Evolutionary conservation across 192 early-diverging fungal species (phyloP).

Genomic region (Phycomyces nitens): DNA sequence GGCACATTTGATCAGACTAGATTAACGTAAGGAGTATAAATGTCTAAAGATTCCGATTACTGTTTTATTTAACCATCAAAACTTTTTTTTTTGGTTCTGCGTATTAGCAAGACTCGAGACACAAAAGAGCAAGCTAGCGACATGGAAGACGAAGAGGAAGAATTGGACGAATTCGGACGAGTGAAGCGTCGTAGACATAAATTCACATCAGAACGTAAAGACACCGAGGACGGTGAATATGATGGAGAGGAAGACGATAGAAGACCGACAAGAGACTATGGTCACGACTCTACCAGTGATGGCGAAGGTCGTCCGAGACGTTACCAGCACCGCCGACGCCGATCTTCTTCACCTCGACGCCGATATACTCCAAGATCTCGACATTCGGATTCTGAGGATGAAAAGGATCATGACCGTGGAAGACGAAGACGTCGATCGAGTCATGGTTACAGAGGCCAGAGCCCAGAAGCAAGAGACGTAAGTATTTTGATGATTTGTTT

Average conservation of each 20-base stretch:
- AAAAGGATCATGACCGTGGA: conserved; percentile 1
- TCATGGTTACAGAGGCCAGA: conserved; percentile 10
- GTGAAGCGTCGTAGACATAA: conserved; percentile 30
- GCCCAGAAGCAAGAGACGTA: conserved; percentile 5
- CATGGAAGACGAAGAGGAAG: conserved; percentile 29
- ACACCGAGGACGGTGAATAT: conserved; percentile 16
- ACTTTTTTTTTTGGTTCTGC: too few species aligned
- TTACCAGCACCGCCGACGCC: not conserved
- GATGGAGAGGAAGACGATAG: conserved; percentile 9
- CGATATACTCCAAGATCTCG: not conserved
- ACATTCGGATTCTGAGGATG: conserved; percentile 18
- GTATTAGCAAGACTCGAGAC: not conserved
- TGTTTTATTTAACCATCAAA: too few species aligned
- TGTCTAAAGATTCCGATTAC: too few species aligned
- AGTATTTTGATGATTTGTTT: not conserved
- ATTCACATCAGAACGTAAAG: conserved; percentile 9
- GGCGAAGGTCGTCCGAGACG: not conserved
- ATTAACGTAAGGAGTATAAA: too few species aligned
- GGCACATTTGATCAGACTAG: too few species aligned
- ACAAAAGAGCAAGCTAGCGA: not conserved
- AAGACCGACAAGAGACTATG: not conserved
- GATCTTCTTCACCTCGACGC: conserved; percentile 1
- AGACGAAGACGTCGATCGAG: conserved; percentile 1
- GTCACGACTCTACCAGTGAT: not conserved
- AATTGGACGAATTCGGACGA: conserved; percentile 42